Conservation (phyloP, 2,329 filamentous ascomycete genomes). For the Fusarium subglutinans region DNA sequence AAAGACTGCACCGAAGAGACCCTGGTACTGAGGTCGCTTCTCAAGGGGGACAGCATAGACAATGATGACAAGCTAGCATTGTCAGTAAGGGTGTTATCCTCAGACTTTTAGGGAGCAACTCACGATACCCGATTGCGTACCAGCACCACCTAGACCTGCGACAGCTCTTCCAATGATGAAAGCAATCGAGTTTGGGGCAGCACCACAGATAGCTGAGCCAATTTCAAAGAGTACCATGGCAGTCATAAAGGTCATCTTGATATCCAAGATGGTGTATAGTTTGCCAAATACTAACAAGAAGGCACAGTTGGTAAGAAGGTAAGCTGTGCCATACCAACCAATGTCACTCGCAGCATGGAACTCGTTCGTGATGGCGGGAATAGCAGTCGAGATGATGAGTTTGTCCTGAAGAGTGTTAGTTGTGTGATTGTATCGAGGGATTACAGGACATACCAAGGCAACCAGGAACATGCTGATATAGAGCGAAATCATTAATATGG, state of each 20-base stretch:
- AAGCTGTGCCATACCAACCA: slow-evolving; percentile 48
- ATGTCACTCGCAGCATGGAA: slow-evolving; percentile 43
- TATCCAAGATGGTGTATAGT: slow-evolving; percentile 53
- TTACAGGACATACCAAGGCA: not conserved
- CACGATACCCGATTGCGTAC: slow-evolving; percentile 60
- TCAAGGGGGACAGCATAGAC: slow-evolving; percentile 49
- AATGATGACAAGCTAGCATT: slow-evolving; percentile 25
- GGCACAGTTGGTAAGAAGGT: slow-evolving; percentile 50
- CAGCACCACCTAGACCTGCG: slow-evolving; percentile 59
- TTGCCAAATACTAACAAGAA: slow-evolving; percentile 52
- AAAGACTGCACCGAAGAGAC: slow-evolving; percentile 52
- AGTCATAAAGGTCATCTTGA: slow-evolving; percentile 42
- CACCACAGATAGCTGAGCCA: slow-evolving; percentile 47
- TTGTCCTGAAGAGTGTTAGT: slow-evolving; percentile 42
- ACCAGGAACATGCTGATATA: slow-evolving; percentile 17
- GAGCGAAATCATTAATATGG: slow-evolving; percentile 2
- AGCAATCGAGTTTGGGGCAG: slow-evolving; percentile 50
- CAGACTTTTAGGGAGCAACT: slow-evolving; percentile 4
- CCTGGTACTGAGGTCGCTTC: slow-evolving; percentile 44
- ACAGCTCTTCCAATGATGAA: slow-evolving; percentile 63
- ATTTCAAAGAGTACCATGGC: slow-evolving; percentile 42
- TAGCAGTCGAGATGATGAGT: slow-evolving; percentile 51
- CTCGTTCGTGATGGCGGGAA: slow-evolving; percentile 46
- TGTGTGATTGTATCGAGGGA: not conserved
- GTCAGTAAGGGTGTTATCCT: not conserved